Percentiles rank a stretch among this genome's conserved stretches.
These are phyloP conservation scores for Trichoderma citrinoviride DNA, from an alignment of 2,329 filamentous ascomycete species.

Conservation along the genomic window DNA sequence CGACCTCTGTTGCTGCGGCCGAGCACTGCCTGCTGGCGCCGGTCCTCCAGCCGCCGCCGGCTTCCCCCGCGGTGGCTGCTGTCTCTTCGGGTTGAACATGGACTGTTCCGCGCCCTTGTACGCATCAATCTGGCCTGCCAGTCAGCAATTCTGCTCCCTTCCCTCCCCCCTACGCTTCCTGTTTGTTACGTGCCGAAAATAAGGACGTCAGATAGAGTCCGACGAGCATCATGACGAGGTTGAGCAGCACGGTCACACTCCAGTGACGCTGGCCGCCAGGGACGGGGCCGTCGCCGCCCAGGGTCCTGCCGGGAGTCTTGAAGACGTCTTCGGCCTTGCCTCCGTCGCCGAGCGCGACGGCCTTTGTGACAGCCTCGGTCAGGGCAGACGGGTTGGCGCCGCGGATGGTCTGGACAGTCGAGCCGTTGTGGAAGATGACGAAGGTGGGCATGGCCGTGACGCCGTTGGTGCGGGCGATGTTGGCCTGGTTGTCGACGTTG, in stretches of 20 bases:
- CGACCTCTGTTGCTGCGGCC: slow-evolving; percentile 34
- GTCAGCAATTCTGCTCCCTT: slow-evolving; percentile 27
- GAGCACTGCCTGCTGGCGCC: slow-evolving; percentile 25
- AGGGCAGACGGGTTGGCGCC: slow-evolving; percentile 79
- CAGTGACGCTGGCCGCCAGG: slow-evolving; percentile 26
- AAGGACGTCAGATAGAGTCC: slow-evolving; percentile 61
- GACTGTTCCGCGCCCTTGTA: slow-evolving; percentile 61
- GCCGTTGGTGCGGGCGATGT: slow-evolving; percentile 72
- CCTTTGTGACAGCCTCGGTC: slow-evolving; percentile 71
- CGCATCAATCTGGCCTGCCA: slow-evolving; percentile 51
- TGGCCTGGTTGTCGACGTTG: slow-evolving; percentile 79
- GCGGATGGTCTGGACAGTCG: slow-evolving; percentile 70
- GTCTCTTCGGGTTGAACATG: slow-evolving; percentile 53
- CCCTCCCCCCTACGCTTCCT: slow-evolving; percentile 19
- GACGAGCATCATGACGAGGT: slow-evolving; percentile 43
- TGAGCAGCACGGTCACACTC: slow-evolving; percentile 46
- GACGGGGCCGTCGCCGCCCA: slow-evolving; percentile 44
- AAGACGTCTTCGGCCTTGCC: slow-evolving; percentile 49
- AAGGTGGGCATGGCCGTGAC: slow-evolving; percentile 93
- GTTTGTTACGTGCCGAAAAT: slow-evolving; percentile 50
- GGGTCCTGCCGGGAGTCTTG: slow-evolving; percentile 54
- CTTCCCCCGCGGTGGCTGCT: slow-evolving; percentile 27
- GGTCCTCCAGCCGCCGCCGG: neutral
- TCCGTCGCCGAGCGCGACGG: slow-evolving; percentile 51
- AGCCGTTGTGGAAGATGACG: slow-evolving; percentile 77